These are phyloP conservation scores for Adansonia rubrostipa DNA, from an alignment of 441 rosid species.

Conservation along the genomic window DNA sequence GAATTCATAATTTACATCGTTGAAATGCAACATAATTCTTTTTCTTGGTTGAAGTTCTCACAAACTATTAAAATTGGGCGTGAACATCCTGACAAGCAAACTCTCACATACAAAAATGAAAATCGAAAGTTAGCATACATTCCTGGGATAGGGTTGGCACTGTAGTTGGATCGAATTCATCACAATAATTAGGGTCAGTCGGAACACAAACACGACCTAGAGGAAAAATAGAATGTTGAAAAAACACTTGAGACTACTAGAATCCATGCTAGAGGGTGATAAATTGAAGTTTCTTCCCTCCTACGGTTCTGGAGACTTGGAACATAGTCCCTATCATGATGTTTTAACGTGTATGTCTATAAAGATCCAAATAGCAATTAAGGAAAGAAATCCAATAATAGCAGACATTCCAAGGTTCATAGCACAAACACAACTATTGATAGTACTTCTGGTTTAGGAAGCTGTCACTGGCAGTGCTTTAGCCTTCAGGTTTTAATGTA, in stretches of 20 bases:
- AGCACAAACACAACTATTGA: neutral
- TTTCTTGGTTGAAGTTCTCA: neutral
- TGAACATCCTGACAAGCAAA: neutral
- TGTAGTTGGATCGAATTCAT: constrained; percentile 82
- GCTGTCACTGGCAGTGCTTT: neutral
- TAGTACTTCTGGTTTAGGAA: constrained; percentile 9
- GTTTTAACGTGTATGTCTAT: neutral
- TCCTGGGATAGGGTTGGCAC: constrained; percentile 88
- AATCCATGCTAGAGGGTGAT: neutral
- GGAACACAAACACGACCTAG: constrained; percentile 92
- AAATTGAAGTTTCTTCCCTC: constrained; percentile 1
- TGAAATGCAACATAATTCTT: neutral
- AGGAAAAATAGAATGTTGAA: constrained; percentile 23
- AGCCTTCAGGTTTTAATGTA: constrained; percentile 11
- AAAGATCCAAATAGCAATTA: neutral
- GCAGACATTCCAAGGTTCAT: constrained; percentile 3
- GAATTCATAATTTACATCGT: neutral
- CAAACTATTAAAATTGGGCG: neutral
- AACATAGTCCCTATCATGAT: neutral
- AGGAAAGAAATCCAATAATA: constrained; percentile 2
- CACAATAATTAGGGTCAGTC: constrained; percentile 76
- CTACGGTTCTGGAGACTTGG: neutral
- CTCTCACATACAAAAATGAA: neutral
- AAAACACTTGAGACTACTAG: neutral
- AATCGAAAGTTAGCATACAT: constrained; percentile 20